phyloP scores from a whole-genome alignment of 1,284 basidiomycete genomes.

The Clitocybe nebularis region DNA sequence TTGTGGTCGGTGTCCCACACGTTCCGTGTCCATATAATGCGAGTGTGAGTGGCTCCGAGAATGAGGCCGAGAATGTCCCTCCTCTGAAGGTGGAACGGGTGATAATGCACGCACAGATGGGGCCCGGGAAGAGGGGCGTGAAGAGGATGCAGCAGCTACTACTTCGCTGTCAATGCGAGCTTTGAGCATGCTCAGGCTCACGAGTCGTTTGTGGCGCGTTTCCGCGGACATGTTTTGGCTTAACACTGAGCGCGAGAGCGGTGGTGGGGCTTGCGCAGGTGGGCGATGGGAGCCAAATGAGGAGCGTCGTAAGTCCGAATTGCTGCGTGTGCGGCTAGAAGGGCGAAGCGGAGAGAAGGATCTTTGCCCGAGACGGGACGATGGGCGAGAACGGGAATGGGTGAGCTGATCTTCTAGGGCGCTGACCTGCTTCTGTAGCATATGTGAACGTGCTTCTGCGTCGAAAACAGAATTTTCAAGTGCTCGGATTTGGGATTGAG shows the following conservation, averaged over 20 bases:
- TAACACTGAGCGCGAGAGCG: slow-evolving; percentile 48
- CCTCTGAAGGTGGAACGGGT: slow-evolving; percentile 22
- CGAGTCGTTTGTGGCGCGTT: slow-evolving; percentile 78
- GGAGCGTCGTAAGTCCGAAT: slow-evolving; percentile 41
- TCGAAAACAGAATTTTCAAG: slow-evolving; percentile 73
- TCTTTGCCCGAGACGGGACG: slow-evolving; percentile 34
- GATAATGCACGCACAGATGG: slow-evolving; percentile 46
- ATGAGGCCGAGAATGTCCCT: slow-evolving; percentile 12
- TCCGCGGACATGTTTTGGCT: slow-evolving; percentile 72
- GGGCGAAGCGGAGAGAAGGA: slow-evolving; percentile 46
- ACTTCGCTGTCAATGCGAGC: slow-evolving; percentile 82
- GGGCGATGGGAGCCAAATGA: slow-evolving; percentile 45
- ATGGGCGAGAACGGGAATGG: slow-evolving; percentile 32
- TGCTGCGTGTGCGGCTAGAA: slow-evolving; percentile 43
- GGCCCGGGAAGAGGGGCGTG: slow-evolving; percentile 40
- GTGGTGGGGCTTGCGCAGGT: slow-evolving; percentile 21
- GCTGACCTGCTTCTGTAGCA: slow-evolving; percentile 65
- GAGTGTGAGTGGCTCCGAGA: slow-evolving; percentile 17
- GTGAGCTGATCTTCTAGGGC: slow-evolving; percentile 60
- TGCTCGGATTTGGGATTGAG: slow-evolving; percentile 71
- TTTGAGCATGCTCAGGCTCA: slow-evolving; percentile 85
- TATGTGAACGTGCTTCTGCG: slow-evolving; percentile 65
- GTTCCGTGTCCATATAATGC: slow-evolving; percentile 11
- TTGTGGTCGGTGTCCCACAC: slow-evolving; percentile 45
- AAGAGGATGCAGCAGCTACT: slow-evolving; percentile 29